A percentile compares a stretch with the other conserved stretches of the same genome.
phyloP scores from a whole-genome alignment of 768 basidiomycete species.

The Sutorius australiensis region DNA sequence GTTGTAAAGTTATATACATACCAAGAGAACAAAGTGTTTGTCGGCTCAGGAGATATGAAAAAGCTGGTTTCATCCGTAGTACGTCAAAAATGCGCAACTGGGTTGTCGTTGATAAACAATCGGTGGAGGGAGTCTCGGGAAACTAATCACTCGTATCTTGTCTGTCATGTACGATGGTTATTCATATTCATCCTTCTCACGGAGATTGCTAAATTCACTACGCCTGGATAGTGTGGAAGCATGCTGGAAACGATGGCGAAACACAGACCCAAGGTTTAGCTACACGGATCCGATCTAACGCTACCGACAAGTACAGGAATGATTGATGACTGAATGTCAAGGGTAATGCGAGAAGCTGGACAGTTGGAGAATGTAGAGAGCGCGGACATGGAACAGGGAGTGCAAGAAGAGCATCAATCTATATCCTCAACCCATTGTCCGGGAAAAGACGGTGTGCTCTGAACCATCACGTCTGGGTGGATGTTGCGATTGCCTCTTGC shows the following conservation, averaged over 20 bases:
- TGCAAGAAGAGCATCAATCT: conserved; percentile 19
- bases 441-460: conserved; percentile 26
- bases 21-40: not conserved
- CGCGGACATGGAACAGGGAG: not conserved
- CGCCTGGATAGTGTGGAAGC: not conserved
- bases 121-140: not conserved
- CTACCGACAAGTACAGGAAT: conserved; percentile 10
- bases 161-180: not conserved
- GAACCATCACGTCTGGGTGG: conserved; percentile 3
- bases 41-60: not conserved
- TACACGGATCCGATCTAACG: conserved; percentile 20
- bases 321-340: conserved; percentile 1
- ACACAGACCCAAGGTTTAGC: conserved; percentile 8
- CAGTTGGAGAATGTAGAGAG: not conserved
- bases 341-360: conserved; percentile 11
- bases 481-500: conserved; percentile 12
- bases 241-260: not conserved
- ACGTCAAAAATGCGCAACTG: too few species aligned
- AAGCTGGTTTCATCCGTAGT: not conserved
- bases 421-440: conserved; percentile 35
- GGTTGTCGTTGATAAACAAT: not conserved
- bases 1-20: conserved; percentile 1
- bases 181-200: not conserved
- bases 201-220: not conserved
- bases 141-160: not conserved